Percentiles rank a stretch among this genome's conserved stretches.
phyloP scores from a whole-genome alignment of 140 eudicot species.

The Stevia rebaudiana region DNA sequence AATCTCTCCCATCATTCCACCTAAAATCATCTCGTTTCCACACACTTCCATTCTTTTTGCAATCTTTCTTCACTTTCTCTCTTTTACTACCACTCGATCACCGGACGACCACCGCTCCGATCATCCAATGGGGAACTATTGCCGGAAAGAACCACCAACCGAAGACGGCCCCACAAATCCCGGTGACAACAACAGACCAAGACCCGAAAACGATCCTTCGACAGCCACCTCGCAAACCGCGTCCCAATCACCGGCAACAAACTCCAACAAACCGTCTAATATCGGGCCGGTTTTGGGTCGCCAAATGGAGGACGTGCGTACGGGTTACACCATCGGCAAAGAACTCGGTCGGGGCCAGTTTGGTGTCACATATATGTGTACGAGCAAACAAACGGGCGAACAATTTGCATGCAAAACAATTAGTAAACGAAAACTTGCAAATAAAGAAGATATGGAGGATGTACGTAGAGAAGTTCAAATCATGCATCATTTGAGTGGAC shows the following conservation, averaged over 20 bases:
- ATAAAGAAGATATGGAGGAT: constrained; percentile 85
- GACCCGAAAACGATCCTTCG: constrained; percentile 17
- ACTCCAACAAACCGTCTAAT: constrained; percentile 35
- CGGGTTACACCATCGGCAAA: constrained; percentile 61
- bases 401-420: constrained; percentile 90
- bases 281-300: constrained; percentile 78
- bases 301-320: constrained; percentile 73
- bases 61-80: constrained; percentile 10
- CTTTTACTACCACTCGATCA: too few relatives aligned
- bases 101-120: neutral
- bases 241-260: constrained; percentile 32
- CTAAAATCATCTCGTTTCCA: constrained; percentile 22
- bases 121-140: constrained; percentile 71
- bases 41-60: constrained; percentile 19
- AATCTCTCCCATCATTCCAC: constrained; percentile 32
- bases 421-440: constrained; percentile 74
- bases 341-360: constrained; percentile 93
- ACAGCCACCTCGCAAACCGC: constrained; percentile 34
- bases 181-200: constrained; percentile 6
- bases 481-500: constrained; percentile 87
- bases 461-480: constrained; percentile 88
- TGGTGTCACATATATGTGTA: constrained; percentile 74
- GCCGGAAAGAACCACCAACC: constrained; percentile 39
- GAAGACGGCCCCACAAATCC: constrained; percentile 20
- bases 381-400: constrained; percentile 62